These are phyloP conservation scores for Aureobasidium leucospermi DNA, from an alignment of 2,329 filamentous ascomycete species.

Conservation along the genomic window DNA sequence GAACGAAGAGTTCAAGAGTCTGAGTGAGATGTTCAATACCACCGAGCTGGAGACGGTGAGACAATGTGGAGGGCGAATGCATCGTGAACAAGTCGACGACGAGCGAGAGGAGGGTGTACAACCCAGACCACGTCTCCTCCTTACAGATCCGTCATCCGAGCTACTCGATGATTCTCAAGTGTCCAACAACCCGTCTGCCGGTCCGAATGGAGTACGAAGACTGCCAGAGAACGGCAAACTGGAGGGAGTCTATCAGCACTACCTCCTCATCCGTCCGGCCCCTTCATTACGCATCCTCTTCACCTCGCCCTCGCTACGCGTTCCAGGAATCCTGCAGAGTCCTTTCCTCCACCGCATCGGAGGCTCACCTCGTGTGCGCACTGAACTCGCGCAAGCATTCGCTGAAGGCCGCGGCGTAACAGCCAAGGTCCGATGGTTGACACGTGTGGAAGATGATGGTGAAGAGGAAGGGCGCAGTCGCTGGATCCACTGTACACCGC, in stretches of 20 bases:
- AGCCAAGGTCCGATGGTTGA: conserved; percentile 37
- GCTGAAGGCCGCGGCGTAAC: conserved; percentile 33
- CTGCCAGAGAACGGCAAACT: conserved; percentile 32
- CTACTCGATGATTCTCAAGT: conserved; percentile 18
- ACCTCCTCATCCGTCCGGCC: conserved; percentile 57
- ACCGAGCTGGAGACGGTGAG: conserved; percentile 59
- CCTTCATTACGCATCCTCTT: conserved; percentile 62
- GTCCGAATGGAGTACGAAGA: conserved; percentile 2
- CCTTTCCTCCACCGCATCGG: conserved; percentile 38
- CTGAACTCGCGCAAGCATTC: conserved; percentile 33
- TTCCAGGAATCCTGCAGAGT: conserved; percentile 55
- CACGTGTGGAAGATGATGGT: conserved; percentile 29
- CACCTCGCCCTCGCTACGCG: conserved; percentile 58
- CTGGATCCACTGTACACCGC: conserved; percentile 72
- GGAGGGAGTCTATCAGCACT: conserved; percentile 52
- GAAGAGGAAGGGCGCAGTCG: conserved; percentile 53
- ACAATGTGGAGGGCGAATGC: conserved; percentile 56
- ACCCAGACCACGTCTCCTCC: conserved; percentile 39
- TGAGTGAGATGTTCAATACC: conserved; percentile 64
- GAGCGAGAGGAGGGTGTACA: conserved; percentile 30
- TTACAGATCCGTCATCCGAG: conserved; percentile 40
- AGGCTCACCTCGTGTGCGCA: conserved; percentile 30
- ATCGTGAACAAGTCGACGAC: conserved; percentile 46
- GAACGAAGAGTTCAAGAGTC: conserved; percentile 58
- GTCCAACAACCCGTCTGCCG: conserved; percentile 18